Conservation (phyloP, 2,329 filamentous ascomycete genomes). For the Colletotrichum destructivum region DNA sequence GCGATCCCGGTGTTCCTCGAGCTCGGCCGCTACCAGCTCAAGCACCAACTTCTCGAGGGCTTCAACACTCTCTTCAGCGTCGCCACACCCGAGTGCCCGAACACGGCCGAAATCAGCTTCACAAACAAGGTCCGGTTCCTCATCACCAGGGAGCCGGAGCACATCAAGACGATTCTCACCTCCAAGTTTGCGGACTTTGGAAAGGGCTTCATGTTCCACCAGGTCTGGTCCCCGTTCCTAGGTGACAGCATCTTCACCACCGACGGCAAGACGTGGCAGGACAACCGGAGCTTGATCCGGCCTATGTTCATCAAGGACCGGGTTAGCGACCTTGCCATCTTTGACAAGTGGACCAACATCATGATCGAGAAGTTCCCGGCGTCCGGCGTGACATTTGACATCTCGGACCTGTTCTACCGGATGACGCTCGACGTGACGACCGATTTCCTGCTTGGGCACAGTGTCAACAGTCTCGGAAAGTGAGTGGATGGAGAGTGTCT, state of each 20-base stretch:
- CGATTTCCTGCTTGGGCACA: conserved; percentile 77
- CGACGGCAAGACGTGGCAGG: conserved; percentile 68
- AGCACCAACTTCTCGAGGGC: conserved; percentile 51
- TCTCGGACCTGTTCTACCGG: conserved; percentile 75
- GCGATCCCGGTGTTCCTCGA: conserved; percentile 39
- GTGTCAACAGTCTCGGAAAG: conserved; percentile 62
- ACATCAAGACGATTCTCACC: conserved; percentile 61
- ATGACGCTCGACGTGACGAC: conserved; percentile 78
- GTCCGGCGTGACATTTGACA: conserved; percentile 69
- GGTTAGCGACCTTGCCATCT: conserved; percentile 66
- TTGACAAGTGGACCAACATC: conserved; percentile 72
- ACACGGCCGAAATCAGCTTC: conserved; percentile 56
- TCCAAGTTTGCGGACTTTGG: conserved; percentile 70
- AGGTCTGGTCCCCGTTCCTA: conserved; percentile 62
- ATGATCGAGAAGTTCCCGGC: conserved; percentile 72
- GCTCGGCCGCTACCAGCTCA: conserved; percentile 36
- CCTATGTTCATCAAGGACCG: conserved; percentile 67
- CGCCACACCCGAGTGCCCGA: conserved; percentile 51
- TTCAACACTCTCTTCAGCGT: conserved; percentile 50
- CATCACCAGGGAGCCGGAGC: conserved; percentile 68
- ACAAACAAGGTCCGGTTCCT: conserved; percentile 55
- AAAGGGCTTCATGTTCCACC: conserved; percentile 60
- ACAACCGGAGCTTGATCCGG: conserved; percentile 66
- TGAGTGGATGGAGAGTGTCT: conserved; percentile 41
- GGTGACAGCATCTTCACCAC: conserved; percentile 71